Conservation (phyloP, 345 rosid genomes). For the Gossypioides kirkii region DNA sequence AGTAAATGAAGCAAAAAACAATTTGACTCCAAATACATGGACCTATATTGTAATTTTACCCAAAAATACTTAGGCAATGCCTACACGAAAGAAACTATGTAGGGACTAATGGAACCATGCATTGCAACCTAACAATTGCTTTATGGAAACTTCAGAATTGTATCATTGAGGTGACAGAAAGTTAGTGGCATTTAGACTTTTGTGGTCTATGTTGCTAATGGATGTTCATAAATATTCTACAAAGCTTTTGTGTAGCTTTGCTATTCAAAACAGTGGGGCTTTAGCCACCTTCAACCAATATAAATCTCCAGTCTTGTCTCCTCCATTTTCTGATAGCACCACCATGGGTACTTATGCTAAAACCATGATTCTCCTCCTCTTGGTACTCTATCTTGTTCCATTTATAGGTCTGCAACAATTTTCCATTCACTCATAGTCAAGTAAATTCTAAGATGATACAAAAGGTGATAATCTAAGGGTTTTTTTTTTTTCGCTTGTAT, state of each 20-base stretch:
- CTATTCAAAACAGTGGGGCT: slow-evolving; percentile 16
- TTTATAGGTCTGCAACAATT: slow-evolving; percentile 18
- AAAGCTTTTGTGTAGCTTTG: slow-evolving; percentile 26
- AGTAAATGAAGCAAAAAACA: accelerated
- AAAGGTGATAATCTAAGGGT: neutral
- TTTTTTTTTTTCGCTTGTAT: neutral
- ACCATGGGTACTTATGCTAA: slow-evolving; percentile 19
- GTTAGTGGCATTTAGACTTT: slow-evolving; percentile 19
- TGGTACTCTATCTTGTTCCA: slow-evolving; percentile 13
- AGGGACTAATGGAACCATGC: neutral
- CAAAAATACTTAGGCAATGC: too few species aligned
- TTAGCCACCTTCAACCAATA: slow-evolving; percentile 16
- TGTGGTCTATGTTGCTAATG: slow-evolving; percentile 12
- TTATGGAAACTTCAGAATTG: neutral
- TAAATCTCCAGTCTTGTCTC: slow-evolving; percentile 24
- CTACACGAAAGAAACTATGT: too few species aligned
- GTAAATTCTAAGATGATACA: neutral
- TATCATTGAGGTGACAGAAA: neutral
- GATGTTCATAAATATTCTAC: slow-evolving; percentile 15
- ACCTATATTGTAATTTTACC: too few species aligned
- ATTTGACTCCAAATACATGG: accelerated
- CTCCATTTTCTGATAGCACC: neutral
- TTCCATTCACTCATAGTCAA: neutral
- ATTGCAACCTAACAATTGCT: slow-evolving; percentile 7
- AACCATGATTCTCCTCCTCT: slow-evolving; percentile 9